Percentiles rank a stretch among this genome's conserved stretches.
Conservation (phyloP, 768 basidiomycete genomes). For the Auricularia auricula-judae region DNA sequence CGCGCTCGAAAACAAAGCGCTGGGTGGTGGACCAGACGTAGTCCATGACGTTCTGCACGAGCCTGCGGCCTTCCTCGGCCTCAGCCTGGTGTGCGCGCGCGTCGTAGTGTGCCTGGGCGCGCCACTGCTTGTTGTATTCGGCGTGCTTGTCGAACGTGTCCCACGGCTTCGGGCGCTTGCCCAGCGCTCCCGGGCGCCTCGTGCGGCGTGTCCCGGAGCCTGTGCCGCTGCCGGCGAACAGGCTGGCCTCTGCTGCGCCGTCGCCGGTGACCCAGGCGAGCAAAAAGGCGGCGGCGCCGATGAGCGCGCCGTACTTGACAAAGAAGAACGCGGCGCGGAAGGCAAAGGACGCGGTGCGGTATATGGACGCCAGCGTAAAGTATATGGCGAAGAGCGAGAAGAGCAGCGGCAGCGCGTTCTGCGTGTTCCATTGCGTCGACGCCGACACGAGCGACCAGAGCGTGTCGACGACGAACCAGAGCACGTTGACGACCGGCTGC, state of each 20-base stretch:
- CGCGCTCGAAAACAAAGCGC: constrained; percentile 15
- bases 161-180: constrained; percentile 41
- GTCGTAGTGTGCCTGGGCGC: constrained; percentile 8
- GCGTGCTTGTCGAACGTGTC: constrained; percentile 52
- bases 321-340: constrained; percentile 56
- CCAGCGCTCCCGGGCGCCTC: constrained; percentile 6
- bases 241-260: constrained; percentile 17
- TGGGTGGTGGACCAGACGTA: constrained; percentile 26
- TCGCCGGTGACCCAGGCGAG: constrained; percentile 5
- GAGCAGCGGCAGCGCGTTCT: constrained; percentile 61
- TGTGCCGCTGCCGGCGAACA: constrained; percentile 20
- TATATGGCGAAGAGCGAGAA: constrained; percentile 65
- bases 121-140: constrained; percentile 25
- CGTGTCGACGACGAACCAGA: constrained; percentile 33
- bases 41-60: constrained; percentile 35
- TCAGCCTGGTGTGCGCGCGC: constrained; percentile 7
- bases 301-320: constrained; percentile 64
- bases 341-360: constrained; percentile 70
- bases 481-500: not conserved
- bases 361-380: constrained; percentile 63
- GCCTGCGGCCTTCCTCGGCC: constrained; percentile 29
- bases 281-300: constrained; percentile 29
- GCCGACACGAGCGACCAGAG: constrained; percentile 27
- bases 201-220: constrained; percentile 7
- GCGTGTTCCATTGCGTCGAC: constrained; percentile 13